A percentile compares a stretch with the other conserved stretches of the same genome.
Conservation (phyloP, 768 basidiomycete species). For the Infundibulicybe gibba region DNA sequence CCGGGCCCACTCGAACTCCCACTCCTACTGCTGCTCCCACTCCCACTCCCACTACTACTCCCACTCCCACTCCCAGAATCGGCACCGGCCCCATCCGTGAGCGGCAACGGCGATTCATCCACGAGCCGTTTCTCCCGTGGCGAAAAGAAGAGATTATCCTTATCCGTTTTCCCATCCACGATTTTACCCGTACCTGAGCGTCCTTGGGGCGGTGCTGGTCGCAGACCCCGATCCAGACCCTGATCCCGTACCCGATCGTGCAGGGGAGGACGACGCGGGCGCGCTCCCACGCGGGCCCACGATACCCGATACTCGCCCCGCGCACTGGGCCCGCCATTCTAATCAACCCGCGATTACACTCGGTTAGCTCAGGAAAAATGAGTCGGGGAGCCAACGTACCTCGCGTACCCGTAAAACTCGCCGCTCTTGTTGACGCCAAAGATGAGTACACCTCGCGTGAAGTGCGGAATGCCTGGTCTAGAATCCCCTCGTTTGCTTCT, state of each 20-base stretch:
- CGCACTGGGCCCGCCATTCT: conserved; percentile 74
- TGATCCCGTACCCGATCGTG: too few relatives aligned
- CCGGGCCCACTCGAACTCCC: too few relatives aligned
- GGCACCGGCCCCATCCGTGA: too few relatives aligned
- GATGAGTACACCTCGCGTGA: conserved; percentile 83
- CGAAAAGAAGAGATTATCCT: conserved; percentile 20
- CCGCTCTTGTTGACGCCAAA: conserved; percentile 94
- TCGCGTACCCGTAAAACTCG: conserved; percentile 92
- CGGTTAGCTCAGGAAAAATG: background rate
- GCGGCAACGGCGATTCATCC: conserved; percentile 37
- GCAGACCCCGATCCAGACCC: too few relatives aligned
- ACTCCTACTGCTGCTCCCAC: too few relatives aligned
- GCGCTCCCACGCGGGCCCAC: conserved; percentile 46
- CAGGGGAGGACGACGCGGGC: conserved; percentile 25
- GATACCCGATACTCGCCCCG: conserved; percentile 44
- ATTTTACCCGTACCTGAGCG: too few relatives aligned
- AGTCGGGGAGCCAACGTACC: conserved; percentile 34
- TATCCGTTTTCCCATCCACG: background rate
- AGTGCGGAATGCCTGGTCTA: conserved; percentile 93
- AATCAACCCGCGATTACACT: conserved; percentile 5
- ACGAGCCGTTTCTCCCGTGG: conserved; percentile 33
- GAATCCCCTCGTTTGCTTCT: conserved; percentile 87
- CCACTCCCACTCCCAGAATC: too few relatives aligned
- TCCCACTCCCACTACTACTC: too few relatives aligned
- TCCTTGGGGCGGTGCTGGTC: too few relatives aligned